Evolutionary conservation across 2,329 filamentous ascomycete genomes (phyloP).

Genomic region (Fusarium nelsonii): DNA sequence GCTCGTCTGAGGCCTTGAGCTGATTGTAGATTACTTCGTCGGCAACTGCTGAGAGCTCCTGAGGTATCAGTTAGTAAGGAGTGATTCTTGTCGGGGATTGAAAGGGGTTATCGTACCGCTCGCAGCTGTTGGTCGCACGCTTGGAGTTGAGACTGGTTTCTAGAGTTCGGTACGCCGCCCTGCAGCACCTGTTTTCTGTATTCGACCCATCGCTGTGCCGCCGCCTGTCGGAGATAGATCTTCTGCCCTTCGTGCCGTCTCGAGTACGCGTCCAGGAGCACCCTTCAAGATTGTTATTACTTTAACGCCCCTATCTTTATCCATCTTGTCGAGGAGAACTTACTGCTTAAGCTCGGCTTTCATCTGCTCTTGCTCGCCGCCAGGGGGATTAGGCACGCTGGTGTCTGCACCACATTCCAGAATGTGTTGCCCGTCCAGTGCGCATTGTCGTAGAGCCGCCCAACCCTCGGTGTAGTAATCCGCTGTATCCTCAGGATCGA

Average conservation of each 20-base stretch:
- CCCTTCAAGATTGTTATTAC: conserved; percentile 53
- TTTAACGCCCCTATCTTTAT: neutral
- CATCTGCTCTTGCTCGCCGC: conserved; percentile 69
- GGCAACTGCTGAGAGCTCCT: conserved; percentile 69
- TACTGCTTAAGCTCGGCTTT: conserved; percentile 74
- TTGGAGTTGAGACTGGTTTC: conserved; percentile 62
- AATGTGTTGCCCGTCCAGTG: conserved; percentile 72
- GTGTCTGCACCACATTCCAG: conserved; percentile 74
- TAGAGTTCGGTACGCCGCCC: conserved; percentile 62
- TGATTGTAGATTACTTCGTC: conserved; percentile 70
- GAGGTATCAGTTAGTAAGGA: neutral
- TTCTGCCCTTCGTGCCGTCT: conserved; percentile 74
- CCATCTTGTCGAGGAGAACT: conserved; percentile 42
- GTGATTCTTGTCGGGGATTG: neutral
- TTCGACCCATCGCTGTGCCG: conserved; percentile 70
- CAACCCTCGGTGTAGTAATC: conserved; percentile 75
- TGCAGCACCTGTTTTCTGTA: conserved; percentile 66
- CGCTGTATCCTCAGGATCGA: conserved; percentile 65
- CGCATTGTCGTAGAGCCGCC: conserved; percentile 71
- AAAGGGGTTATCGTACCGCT: conserved; percentile 59
- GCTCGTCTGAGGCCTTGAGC: conserved; percentile 65
- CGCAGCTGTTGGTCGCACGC: conserved; percentile 69
- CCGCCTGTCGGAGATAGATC: conserved; percentile 71
- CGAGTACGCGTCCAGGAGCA: conserved; percentile 70
- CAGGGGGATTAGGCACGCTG: conserved; percentile 64